Evolutionary conservation across 2,329 filamentous ascomycete species (phyloP).

Genomic region (Colletotrichum cuscutae): DNA sequence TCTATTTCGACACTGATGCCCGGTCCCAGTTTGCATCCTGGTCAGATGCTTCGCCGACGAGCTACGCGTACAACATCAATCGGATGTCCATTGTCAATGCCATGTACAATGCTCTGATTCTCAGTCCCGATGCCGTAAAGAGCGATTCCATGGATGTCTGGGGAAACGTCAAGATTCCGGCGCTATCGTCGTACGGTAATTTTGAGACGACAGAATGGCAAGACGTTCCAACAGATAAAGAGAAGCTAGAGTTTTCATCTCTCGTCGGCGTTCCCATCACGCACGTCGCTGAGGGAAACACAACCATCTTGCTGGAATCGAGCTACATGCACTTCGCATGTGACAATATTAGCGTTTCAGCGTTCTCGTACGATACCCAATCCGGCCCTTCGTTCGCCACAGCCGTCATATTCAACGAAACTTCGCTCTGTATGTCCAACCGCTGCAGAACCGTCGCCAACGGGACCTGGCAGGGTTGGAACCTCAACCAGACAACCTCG

Average conservation of each 20-base stretch:
- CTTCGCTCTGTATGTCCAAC: background rate
- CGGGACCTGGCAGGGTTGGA: conserved; percentile 8
- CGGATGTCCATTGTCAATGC: background rate
- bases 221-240: background rate
- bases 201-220: background rate
- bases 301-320: conserved; percentile 15
- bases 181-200: background rate
- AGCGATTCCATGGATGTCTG: conserved; percentile 39
- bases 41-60: background rate
- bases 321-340: conserved; percentile 20
- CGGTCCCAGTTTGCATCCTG: background rate
- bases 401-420: background rate
- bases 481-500: background rate
- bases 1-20: background rate
- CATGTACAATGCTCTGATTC: conserved; percentile 36
- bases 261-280: conserved; percentile 10
- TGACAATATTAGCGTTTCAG: background rate
- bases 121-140: conserved; percentile 37
- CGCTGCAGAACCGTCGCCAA: background rate
- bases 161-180: conserved; percentile 43
- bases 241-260: background rate
- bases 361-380: background rate
- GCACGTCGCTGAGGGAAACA: conserved; percentile 3
- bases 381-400: background rate
- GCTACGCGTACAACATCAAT: background rate